Percentiles rank a stretch among this genome's conserved stretches.
phyloP scores from a whole-genome alignment of 2,329 filamentous ascomycete species.

The Massarina eburnea region DNA sequence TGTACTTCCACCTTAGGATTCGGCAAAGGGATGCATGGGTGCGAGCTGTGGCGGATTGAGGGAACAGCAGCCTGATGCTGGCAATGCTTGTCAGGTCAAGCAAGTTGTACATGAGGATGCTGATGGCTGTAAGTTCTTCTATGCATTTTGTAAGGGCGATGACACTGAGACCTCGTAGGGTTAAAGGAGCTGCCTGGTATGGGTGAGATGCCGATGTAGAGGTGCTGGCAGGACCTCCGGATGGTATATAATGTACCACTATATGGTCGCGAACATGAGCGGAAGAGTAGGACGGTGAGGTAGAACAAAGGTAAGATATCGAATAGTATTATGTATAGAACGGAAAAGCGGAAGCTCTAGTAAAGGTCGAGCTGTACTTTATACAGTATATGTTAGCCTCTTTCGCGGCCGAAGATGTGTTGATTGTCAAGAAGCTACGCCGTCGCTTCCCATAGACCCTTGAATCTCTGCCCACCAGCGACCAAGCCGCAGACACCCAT shows the following conservation, averaged over 20 bases:
- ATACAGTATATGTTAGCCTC: too few relatives aligned
- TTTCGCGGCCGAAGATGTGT: too few relatives aligned
- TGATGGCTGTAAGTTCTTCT: conserved; percentile 17
- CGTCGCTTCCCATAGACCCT: conserved; percentile 25
- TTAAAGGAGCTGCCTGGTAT: conserved; percentile 21
- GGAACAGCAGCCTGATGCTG: conserved; percentile 23
- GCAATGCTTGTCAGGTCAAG: conserved; percentile 25
- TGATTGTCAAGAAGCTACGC: too few relatives aligned
- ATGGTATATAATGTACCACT: too few relatives aligned
- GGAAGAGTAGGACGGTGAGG: too few relatives aligned
- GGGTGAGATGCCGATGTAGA: conserved; percentile 1
- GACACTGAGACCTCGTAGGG: not conserved
- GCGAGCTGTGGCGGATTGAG: conserved; percentile 28
- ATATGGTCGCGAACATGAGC: too few relatives aligned
- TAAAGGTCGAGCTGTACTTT: too few relatives aligned
- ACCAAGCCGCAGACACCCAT: conserved; percentile 48
- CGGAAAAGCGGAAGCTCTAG: too few relatives aligned
- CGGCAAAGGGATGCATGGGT: conserved; percentile 30
- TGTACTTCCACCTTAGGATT: too few relatives aligned
- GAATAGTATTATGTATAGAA: too few relatives aligned
- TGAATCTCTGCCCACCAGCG: conserved; percentile 38
- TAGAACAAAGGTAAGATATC: too few relatives aligned
- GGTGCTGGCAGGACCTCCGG: too few relatives aligned
- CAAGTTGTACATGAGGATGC: conserved; percentile 25
- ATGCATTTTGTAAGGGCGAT: not conserved